Base-by-base conservation (phyloP, 352 stramenopile species). In the Thalassiosira pacifica region DNA sequence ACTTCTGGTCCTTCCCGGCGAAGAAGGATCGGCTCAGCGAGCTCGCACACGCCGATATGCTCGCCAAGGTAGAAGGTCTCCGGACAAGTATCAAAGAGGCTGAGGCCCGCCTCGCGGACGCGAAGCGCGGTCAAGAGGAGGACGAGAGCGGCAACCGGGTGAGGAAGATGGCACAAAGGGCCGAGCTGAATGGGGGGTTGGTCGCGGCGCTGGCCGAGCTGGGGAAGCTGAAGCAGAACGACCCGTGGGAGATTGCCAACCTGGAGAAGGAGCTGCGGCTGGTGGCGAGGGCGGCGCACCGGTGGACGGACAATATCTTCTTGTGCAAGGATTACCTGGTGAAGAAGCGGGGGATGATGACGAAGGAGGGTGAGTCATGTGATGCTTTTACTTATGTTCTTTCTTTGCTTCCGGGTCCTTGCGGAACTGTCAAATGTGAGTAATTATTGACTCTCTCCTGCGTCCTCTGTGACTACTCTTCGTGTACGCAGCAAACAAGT, bases 241-340 rank as follows among this genome's bases (percentile, higher is more conserved):
- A 95, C 89, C 92, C 92, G 8, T 80, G 87, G 48, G 90, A 89
- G 0, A 78, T 95, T 63, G 86, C 88, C 0, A 89, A 94, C 82
- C 88, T 95, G 66, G 82, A 95, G 57, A 87, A 92, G 37, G 92
- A 95, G 71, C 76, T 94, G n/a, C 61, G 90, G 40, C 72, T 94
- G n/a, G 86, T 91, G 11, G 89, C 34, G 26, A 68, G 85, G n/a
- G 89, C 89, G 0, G 92, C 92, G 0, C 79, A 94, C 87, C 82
- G 92, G 0, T 95, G 90, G 92, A 95, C 92, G 42, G 92, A 95
- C 68, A 95, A 95, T 69, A 93, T 95, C n/a, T 95, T 94, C 75
- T 72, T 66, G 16, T 93, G 89, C 81, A 92, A 94, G 64, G 80
- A 80, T 72, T 93, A 93, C 64, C 74, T 95, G 22, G 84, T 91